phyloP scores from a whole-genome alignment of 441 rosid genomes.

The Capsella rubella region DNA sequence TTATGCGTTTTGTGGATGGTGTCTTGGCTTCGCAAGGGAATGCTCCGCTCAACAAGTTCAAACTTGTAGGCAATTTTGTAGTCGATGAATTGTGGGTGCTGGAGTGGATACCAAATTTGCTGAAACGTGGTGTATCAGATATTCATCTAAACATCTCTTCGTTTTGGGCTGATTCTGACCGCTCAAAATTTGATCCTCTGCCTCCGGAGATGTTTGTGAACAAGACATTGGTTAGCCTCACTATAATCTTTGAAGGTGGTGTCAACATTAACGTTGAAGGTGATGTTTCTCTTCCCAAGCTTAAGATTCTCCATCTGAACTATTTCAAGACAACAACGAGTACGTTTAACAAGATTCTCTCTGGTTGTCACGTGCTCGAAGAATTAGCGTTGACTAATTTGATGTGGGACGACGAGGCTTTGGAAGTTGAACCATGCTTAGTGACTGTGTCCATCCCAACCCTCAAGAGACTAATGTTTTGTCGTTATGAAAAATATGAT shows the following conservation, averaged over 20 bases:
- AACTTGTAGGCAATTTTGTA: no score
- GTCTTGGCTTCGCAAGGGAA: constrained; percentile 27
- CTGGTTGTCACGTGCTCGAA: neutral
- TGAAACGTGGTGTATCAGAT: constrained; percentile 21
- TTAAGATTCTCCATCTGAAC: neutral
- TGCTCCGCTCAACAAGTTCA: neutral
- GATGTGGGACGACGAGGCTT: neutral
- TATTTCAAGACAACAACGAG: neutral
- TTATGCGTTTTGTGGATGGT: constrained; percentile 21
- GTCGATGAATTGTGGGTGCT: neutral
- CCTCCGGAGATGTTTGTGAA: constrained; percentile 19
- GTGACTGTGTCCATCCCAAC: neutral
- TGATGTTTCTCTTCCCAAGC: neutral
- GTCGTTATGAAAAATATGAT: neutral
- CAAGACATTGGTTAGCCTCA: constrained; percentile 18
- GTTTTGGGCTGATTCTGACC: neutral
- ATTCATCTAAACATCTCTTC: neutral
- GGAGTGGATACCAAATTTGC: neutral
- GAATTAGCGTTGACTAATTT: neutral
- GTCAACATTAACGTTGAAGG: neutral
- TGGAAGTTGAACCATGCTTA: neutral
- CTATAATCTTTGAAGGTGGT: neutral
- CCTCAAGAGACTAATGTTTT: neutral
- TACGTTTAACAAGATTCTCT: neutral
- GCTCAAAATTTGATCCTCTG: neutral